A percentile compares a stretch with the other conserved stretches of the same genome.
phyloP scores from a whole-genome alignment of 1,284 basidiomycete genomes.

The Irpex sp. region DNA sequence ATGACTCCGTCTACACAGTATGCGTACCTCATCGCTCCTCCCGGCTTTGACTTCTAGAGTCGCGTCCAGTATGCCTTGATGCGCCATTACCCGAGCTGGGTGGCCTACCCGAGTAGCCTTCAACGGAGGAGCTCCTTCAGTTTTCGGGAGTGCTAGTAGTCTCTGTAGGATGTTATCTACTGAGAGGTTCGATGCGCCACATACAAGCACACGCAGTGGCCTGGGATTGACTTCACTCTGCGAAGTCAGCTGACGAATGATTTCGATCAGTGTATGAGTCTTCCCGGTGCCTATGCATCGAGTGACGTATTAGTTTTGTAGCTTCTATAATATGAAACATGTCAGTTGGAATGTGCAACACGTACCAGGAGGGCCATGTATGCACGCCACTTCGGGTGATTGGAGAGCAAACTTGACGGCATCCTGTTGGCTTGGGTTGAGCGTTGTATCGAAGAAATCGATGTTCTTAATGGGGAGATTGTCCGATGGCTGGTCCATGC shows the following conservation, averaged over 20 bases:
- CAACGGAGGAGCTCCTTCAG: constrained; percentile 41
- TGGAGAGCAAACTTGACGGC: constrained; percentile 76
- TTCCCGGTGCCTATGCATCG: constrained; percentile 73
- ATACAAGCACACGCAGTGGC: constrained; percentile 69
- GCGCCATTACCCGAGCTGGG: constrained; percentile 86
- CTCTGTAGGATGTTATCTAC: constrained; percentile 90
- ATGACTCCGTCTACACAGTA: background rate
- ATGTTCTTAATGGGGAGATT: constrained; percentile 37
- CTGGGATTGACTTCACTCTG: constrained; percentile 44
- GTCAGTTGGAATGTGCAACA: background rate
- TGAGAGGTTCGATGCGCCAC: constrained; percentile 89
- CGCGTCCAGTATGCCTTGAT: constrained; percentile 62
- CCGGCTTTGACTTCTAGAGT: constrained; percentile 89
- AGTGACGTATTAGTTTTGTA: too few relatives aligned
- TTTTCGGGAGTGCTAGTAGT: constrained; percentile 57
- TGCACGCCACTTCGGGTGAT: constrained; percentile 80
- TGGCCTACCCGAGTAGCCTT: constrained; percentile 85
- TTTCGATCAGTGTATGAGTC: constrained; percentile 88
- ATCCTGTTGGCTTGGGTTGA: constrained; percentile 84
- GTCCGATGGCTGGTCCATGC: constrained; percentile 45
- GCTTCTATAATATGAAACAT: background rate
- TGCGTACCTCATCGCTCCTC: constrained; percentile 67
- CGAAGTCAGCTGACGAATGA: constrained; percentile 79
- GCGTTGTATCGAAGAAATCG: constrained; percentile 69
- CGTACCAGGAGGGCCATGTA: constrained; percentile 94